Evolutionary conservation across 2,329 filamentous ascomycete species (phyloP).

Genomic region (Orbilia brochopaga): DNA sequence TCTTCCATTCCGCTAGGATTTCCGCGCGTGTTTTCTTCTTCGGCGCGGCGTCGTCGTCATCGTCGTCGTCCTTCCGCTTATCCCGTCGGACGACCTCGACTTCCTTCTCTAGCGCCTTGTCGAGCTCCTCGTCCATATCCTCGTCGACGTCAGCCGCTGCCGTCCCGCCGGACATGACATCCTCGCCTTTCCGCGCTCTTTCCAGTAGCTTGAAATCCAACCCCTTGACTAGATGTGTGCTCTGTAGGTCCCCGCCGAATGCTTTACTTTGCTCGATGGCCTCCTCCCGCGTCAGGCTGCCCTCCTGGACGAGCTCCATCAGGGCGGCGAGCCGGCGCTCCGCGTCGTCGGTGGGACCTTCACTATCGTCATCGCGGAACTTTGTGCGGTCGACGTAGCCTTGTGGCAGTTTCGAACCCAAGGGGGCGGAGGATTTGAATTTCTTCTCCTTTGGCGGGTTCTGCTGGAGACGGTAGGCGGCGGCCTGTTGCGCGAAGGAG

Average conservation of each 20-base stretch:
- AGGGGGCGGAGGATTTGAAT: constrained; percentile 76
- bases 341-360: constrained; percentile 64
- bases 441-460: constrained; percentile 68
- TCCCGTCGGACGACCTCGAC: constrained; percentile 65
- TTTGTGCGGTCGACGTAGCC: constrained; percentile 86
- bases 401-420: constrained; percentile 76
- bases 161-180: constrained; percentile 61
- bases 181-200: constrained; percentile 71
- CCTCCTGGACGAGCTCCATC: constrained; percentile 80
- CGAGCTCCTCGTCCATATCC: constrained; percentile 72
- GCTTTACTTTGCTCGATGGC: constrained; percentile 59
- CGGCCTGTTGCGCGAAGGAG: constrained; percentile 78
- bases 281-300: constrained; percentile 75
- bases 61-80: constrained; percentile 63
- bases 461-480: constrained; percentile 67
- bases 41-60: constrained; percentile 65
- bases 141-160: constrained; percentile 56
- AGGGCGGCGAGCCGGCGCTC: constrained; percentile 75
- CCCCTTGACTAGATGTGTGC: constrained; percentile 89
- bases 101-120: constrained; percentile 65
- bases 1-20: constrained; percentile 71
- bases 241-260: constrained; percentile 80
- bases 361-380: constrained; percentile 65
- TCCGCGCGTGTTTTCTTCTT: constrained; percentile 71
- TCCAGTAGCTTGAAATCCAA: constrained; percentile 82